These are phyloP conservation scores for Draba incana DNA, from an alignment of 345 rosid species.

Conservation along the genomic window DNA sequence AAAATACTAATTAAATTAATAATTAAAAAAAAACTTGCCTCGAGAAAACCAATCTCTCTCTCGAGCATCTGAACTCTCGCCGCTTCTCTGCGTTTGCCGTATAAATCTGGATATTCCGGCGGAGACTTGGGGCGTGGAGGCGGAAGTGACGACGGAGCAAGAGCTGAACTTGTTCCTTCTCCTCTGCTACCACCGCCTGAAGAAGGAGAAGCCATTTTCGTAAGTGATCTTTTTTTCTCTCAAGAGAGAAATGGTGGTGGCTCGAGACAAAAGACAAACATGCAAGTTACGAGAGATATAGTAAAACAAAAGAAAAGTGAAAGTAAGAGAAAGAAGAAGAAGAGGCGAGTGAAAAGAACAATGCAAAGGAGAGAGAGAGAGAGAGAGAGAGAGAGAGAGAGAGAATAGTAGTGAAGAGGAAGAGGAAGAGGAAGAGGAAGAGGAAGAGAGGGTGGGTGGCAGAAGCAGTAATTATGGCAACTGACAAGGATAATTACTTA, in stretches of 20 bases:
- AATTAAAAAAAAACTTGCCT: conserved; percentile 53
- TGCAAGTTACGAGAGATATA: conserved; percentile 5
- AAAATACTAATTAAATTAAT: not conserved
- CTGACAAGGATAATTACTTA: conserved; percentile 68
- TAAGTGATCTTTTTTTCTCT: conserved; percentile 3
- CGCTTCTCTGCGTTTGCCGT: conserved; percentile 75
- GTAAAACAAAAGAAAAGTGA: conserved; percentile 5
- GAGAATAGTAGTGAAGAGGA: not conserved
- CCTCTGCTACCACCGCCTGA: conserved; percentile 16
- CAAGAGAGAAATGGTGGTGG: not conserved
- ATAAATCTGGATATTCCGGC: conserved; percentile 94
- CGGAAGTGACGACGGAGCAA: conserved; percentile 51
- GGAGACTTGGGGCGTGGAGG: conserved; percentile 91
- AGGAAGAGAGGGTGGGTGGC: conserved; percentile 42
- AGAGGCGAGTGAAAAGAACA: conserved; percentile 45
- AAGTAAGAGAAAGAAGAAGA: conserved; percentile 32
- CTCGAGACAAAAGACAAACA: conserved; percentile 19
- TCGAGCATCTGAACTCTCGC: conserved; percentile 91
- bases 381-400: not conserved
- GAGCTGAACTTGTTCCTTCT: conserved; percentile 41
- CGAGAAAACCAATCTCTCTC: conserved; percentile 86
- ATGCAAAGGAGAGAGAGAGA: conserved; percentile 31
- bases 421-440: not conserved
- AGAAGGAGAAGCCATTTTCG: conserved; percentile 51
- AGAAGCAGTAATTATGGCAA: conserved; percentile 59